Evolutionary conservation across 768 basidiomycete species (phyloP).

Genomic region (Tylopilus rubrobrunneus): DNA sequence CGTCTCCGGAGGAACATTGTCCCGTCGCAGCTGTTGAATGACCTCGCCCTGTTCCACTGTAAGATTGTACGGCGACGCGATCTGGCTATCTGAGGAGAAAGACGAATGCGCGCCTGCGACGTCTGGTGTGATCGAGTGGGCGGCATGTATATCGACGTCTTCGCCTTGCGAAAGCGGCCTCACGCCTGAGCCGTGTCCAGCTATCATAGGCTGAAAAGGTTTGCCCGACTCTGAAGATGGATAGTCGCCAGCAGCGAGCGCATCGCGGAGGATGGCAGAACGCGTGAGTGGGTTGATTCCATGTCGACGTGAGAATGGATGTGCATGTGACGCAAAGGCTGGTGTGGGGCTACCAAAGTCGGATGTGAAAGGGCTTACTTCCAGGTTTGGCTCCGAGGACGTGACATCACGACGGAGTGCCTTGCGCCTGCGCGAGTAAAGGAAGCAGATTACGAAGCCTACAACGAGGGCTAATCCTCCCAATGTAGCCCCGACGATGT

Average conservation of each 20-base stretch:
- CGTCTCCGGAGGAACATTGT: conserved; percentile 13
- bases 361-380: conserved; percentile 4
- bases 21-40: conserved; percentile 7
- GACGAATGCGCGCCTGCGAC: not conserved
- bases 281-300: conserved; percentile 5
- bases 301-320: not conserved
- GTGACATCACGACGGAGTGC: not conserved
- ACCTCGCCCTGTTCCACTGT: conserved; percentile 12
- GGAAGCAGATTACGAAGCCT: not conserved
- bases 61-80: conserved; percentile 1
- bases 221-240: not conserved
- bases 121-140: not conserved
- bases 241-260: not conserved
- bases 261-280: conserved; percentile 14
- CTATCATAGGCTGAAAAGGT: not conserved
- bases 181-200: not conserved
- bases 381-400: not conserved
- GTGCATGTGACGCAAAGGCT: not conserved
- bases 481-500: conserved; percentile 12
- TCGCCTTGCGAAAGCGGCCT: not conserved
- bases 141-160: not conserved
- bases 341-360: not conserved
- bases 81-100: not conserved
- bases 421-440: conserved; percentile 8
- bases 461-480: conserved; percentile 9